These are phyloP conservation scores for Alternaria burnsii DNA, from an alignment of 2,329 filamentous ascomycete species.

Conservation along the genomic window DNA sequence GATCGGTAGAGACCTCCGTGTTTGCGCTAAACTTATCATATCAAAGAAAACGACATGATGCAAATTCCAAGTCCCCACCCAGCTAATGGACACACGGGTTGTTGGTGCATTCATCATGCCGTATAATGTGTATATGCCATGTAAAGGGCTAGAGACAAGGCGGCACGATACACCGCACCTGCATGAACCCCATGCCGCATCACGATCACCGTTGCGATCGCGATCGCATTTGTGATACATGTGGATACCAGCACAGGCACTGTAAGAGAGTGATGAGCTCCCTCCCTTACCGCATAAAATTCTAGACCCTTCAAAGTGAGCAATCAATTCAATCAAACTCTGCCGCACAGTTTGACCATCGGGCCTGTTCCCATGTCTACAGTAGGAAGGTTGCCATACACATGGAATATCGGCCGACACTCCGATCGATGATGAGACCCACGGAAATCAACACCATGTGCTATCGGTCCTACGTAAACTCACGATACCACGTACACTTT, in stretches of 20 bases:
- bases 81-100: neutral
- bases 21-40: neutral
- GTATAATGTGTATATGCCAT: neutral
- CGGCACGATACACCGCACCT: neutral
- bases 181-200: neutral
- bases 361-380: neutral
- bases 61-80: neutral
- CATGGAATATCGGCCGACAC: neutral
- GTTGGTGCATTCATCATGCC: neutral
- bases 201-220: neutral
- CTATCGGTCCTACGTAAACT: neutral
- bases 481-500: neutral
- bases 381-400: neutral
- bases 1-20: neutral
- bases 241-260: neutral
- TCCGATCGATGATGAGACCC: neutral
- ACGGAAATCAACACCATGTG: neutral
- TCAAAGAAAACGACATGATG: neutral
- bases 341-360: neutral
- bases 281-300: neutral
- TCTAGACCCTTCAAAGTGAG: constrained; percentile 2
- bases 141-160: neutral
- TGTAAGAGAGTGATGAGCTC: neutral
- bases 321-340: neutral
- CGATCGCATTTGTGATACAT: neutral